phyloP scores from a whole-genome alignment of 169 alveolate genomes.

The Eimeria maxima region DNA sequence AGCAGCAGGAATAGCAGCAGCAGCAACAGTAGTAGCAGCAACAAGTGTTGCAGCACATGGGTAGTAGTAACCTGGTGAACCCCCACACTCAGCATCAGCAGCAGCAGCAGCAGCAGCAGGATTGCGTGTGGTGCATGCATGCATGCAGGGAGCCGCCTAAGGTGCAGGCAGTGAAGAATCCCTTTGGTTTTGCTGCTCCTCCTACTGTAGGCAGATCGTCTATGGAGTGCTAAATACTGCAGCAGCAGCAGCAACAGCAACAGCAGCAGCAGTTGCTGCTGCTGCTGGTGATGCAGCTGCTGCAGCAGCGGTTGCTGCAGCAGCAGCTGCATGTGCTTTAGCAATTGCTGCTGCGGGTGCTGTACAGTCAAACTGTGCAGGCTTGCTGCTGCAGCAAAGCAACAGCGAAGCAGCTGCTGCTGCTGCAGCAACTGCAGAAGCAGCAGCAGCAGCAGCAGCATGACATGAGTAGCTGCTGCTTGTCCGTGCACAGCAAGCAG shows the following conservation, averaged over 20 bases:
- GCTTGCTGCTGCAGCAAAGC: too few species aligned
- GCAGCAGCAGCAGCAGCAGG: slow-evolving; percentile 46
- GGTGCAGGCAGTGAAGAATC: slow-evolving; percentile 69
- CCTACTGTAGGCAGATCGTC: slow-evolving; percentile 21
- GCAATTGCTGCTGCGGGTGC: not conserved
- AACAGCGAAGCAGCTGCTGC: too few species aligned
- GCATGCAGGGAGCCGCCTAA: slow-evolving; percentile 44
- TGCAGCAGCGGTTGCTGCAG: too few species aligned
- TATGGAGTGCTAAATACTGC: slow-evolving; percentile 10
- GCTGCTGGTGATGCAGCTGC: not conserved
- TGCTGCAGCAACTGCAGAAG: too few species aligned
- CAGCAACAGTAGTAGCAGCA: not conserved
- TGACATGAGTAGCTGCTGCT: not conserved
- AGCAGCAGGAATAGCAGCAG: slow-evolving; percentile 10
- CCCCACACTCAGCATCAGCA: not conserved
- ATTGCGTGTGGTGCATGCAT: not conserved
- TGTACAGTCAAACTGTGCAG: too few species aligned
- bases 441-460: too few species aligned
- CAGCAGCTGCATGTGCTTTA: not conserved
- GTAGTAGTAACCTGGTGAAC: too few species aligned
- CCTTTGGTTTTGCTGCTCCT: slow-evolving; percentile 61
- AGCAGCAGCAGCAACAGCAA: not conserved
- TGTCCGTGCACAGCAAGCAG: not conserved
- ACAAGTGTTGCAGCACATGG: not conserved
- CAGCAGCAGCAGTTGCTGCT: not conserved